phyloP scores from a whole-genome alignment of 2,329 filamentous ascomycete genomes.

The Paracoccidioides lutzii region DNA sequence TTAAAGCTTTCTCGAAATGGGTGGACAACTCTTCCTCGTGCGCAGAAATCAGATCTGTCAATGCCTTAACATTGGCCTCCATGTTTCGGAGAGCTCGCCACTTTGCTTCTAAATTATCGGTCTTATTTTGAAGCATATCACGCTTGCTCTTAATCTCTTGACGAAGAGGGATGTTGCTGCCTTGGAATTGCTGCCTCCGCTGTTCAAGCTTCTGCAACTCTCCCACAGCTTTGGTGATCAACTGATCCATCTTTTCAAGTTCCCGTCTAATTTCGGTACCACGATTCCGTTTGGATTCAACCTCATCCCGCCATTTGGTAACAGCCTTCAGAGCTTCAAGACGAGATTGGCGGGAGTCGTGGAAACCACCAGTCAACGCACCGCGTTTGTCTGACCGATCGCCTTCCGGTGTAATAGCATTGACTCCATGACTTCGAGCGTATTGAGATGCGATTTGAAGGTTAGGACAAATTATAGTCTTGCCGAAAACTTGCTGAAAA shows the following conservation, averaged over 20 bases:
- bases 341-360: slow-evolving; percentile 73
- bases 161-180: slow-evolving; percentile 67
- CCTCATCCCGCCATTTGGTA: slow-evolving; percentile 60
- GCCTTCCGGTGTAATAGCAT: slow-evolving; percentile 87
- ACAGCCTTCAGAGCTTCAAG: slow-evolving; percentile 71
- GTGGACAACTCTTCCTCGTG: slow-evolving; percentile 70
- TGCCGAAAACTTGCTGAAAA: slow-evolving; percentile 90
- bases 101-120: slow-evolving; percentile 61
- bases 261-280: slow-evolving; percentile 54
- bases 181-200: slow-evolving; percentile 61
- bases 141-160: slow-evolving; percentile 64
- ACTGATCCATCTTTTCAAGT: slow-evolving; percentile 69
- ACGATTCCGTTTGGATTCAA: slow-evolving; percentile 53
- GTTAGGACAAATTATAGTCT: slow-evolving; percentile 86
- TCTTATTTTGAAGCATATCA: slow-evolving; percentile 59
- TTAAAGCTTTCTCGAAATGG: slow-evolving; percentile 85
- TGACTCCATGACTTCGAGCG: slow-evolving; percentile 78
- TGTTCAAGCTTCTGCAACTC: slow-evolving; percentile 75
- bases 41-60: slow-evolving; percentile 60
- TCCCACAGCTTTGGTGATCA: slow-evolving; percentile 75
- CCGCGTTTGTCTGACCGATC: slow-evolving; percentile 92
- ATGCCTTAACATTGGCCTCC: slow-evolving; percentile 59
- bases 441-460: slow-evolving; percentile 80
- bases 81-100: slow-evolving; percentile 52
- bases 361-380: slow-evolving; percentile 86